Base-by-base conservation (phyloP, 1,284 basidiomycete genomes). In the Fomitopsis schrenkii region DNA sequence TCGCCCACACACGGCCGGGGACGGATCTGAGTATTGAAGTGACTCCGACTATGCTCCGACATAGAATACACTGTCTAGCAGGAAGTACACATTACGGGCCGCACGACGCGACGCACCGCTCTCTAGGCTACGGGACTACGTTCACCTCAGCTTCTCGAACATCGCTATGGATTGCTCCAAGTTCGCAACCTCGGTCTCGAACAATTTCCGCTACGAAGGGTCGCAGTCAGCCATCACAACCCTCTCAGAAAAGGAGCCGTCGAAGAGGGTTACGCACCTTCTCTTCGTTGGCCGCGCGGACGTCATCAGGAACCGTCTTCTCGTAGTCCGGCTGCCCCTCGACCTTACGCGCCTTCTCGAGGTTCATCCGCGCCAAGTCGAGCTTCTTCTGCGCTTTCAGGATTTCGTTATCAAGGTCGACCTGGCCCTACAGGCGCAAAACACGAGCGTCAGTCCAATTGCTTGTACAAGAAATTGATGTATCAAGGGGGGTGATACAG, bases 341-440 rank as follows among this genome's bases (percentile, higher is more conserved):
- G n/a, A 87, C 73, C 76, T 94, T 94, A 64, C 79, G 68, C 38
- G 96, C 76, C 80, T 96, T 97, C 44, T 88, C 85, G 46, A 91
- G 78, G 67, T 86, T 88, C 62, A 91, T 69, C 59, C 82, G 78
- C 6, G 86, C 86, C 6, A 95, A 76, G 38, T 87, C 84, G 1
- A 91, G 81, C 76, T 94, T 95, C 84, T 95, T 97, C 70, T 93
- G 87, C 65, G 89, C 88, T 74, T 95, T 97, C 50, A 83, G 78
- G 55, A 97, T 90, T 76, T 97, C 95, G 10, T 83, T 84, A 58
- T 92, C 86, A 10, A 95, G 79, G 73, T 97, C 90, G 40, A 97
- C 87, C 62, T 75, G 69, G 44, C 95, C 95, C 91, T 94, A 67
- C 41, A 26, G 5, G 15, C n/a, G 19, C 45, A 46, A 8, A 28